Percentiles rank a stretch among this genome's conserved stretches.
These are phyloP conservation scores for Pugionium cornutum DNA, from an alignment of 345 rosid species.

Conservation along the genomic window DNA sequence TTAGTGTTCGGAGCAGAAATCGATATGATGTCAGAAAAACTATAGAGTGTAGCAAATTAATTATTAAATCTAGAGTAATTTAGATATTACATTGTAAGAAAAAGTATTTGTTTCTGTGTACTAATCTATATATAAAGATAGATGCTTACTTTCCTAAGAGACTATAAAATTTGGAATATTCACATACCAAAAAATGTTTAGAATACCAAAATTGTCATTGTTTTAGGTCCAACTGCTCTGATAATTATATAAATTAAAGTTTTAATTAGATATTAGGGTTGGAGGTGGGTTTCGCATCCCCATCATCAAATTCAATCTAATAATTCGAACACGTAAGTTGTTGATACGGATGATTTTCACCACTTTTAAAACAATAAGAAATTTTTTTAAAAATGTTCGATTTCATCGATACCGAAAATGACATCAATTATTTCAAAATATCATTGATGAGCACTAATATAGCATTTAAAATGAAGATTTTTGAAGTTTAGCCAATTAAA, in stretches of 20 bases:
- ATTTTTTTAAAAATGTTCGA: too few species aligned
- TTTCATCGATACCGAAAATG: too few species aligned
- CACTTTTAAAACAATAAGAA: too few species aligned
- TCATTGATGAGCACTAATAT: too few species aligned
- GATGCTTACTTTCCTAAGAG: not conserved
- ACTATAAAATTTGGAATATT: conserved; percentile 14
- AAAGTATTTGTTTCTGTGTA: not conserved
- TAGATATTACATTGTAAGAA: not conserved
- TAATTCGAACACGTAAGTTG: too few species aligned
- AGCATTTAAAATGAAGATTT: too few species aligned
- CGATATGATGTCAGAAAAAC: conserved; percentile 25
- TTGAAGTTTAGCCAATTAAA: too few species aligned
- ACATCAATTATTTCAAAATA: too few species aligned
- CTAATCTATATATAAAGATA: not conserved
- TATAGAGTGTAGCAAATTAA: conserved; percentile 7
- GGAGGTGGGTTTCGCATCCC: too few species aligned
- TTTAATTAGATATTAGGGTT: not conserved
- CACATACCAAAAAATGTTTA: conserved; percentile 24
- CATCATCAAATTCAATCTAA: too few species aligned
- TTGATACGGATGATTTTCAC: too few species aligned
- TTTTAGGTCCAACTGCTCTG: conserved; percentile 21
- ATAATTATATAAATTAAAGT: not conserved
- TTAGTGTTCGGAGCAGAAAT: conserved; percentile 16
- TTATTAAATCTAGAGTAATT: not conserved
- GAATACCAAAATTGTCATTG: conserved; percentile 16